Base-by-base conservation (phyloP, 305 asterid species). In the Fraxinus velutina region DNA sequence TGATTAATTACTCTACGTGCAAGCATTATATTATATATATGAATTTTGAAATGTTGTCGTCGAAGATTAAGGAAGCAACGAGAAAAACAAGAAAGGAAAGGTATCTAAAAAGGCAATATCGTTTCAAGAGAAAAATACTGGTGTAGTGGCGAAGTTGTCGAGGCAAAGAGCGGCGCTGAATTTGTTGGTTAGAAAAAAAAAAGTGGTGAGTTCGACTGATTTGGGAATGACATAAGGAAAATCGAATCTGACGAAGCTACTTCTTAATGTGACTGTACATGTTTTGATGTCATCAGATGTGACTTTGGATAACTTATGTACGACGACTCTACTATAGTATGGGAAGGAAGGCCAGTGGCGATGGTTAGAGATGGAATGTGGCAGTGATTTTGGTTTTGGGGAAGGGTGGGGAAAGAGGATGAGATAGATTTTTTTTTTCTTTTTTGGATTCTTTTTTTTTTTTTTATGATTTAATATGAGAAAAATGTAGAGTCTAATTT, bases 191-290 rank as follows among this genome's bases (percentile, higher is more conserved):
- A 82, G 85, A 30, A 33, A 47, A 13, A 78, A 88, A 39, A 5
- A 79, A 39, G 68, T 81, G 0, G 80, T 79, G 21, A 57, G 29
- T 52, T 6, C 78, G 10, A 13, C 85, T 39, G 87, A 27, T 72
- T 88, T 75, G 8, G 76, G n/a, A 73, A 76, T 70, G 85, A 85
- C 84, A 17, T 1, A 27, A 13, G 50, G 10, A 8, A 32, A 52
- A 70, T 86, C 42, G 47, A 87, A 85, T 81, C 80, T 33, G 81
- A 85, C 90, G 55, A 94, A 92, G 89, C 57, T 94, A 83, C 88
- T 94, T 44, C 50, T 93, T 78, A 91, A 93, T 82, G 98, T 93
- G 83, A 95, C 95, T 34, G 91, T 93, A 78, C 92, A 88, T 74
- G 93, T 92, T 73, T 57, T 93, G 76, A 85, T 90, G 75, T 85